Evolutionary conservation across 2,329 filamentous ascomycete species (phyloP).

Genomic region (Colletotrichum acutatum): DNA sequence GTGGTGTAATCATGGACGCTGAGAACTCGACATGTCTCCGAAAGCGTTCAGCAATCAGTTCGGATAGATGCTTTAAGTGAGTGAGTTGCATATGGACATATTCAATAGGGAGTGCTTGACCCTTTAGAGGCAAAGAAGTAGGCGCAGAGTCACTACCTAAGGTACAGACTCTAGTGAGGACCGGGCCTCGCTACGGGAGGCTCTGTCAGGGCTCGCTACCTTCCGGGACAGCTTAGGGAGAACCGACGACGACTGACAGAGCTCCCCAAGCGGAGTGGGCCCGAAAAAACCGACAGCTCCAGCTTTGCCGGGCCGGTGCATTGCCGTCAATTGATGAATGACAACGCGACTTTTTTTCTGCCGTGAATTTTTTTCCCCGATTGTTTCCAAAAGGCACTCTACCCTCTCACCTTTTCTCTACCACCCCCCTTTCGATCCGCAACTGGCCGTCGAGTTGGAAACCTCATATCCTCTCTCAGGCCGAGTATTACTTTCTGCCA

Average conservation of each 20-base stretch:
- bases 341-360: constrained; percentile 29
- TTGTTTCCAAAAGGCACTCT: constrained; percentile 1
- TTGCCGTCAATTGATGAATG: constrained; percentile 35
- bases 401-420: constrained; percentile 1
- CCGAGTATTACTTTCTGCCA: not conserved
- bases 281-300: constrained; percentile 30
- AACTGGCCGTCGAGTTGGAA: constrained; percentile 15
- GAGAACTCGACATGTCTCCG: too few relatives aligned
- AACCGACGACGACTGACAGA: not conserved
- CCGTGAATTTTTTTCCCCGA: constrained; percentile 23
- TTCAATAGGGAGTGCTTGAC: too few relatives aligned
- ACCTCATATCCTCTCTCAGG: constrained; percentile 4
- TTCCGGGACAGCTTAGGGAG: not conserved
- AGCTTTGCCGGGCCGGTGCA: constrained; percentile 32
- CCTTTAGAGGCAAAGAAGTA: too few relatives aligned
- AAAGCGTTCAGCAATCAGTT: too few relatives aligned
- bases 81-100: too few relatives aligned
- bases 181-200: not conserved
- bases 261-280: constrained; percentile 21
- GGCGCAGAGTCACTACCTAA: too few relatives aligned
- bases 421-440: not conserved
- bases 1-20: too few relatives aligned
- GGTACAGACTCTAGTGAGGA: too few relatives aligned
- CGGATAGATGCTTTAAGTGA: too few relatives aligned
- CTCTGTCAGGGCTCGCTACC: not conserved